Base-by-base conservation (phyloP, 2,329 filamentous ascomycete genomes). In the Claviceps pusilla region DNA sequence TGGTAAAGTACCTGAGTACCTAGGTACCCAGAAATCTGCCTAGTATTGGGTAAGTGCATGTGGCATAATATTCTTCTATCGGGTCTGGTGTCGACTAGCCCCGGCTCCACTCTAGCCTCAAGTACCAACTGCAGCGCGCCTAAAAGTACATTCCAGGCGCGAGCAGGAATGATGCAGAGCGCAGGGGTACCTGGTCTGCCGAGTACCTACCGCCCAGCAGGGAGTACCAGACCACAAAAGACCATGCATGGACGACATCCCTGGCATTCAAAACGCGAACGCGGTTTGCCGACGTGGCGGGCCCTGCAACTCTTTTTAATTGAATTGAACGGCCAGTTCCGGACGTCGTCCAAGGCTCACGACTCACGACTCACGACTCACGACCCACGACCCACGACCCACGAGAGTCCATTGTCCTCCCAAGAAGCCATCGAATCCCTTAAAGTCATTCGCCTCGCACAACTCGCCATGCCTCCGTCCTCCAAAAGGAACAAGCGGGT, bases 401-500 rank as follows among this genome's bases (percentile, higher is more conserved):
- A 37, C 35, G 35, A 37, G 37, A 41, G 37, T 41, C 39, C 2
- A 24, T 16, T 41, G 39, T 16, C 35, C 24, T 35, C n/a, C 4
- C 33, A 37, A 4, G 29, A 41, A 33, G 51, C 37, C 28, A 48
- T 48, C 51, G 28, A 35, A 42, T 29, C 37, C 39, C 24, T 37
- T 31, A 14, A 29, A 43, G 19, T n/a, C n/a, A 28, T 43, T 49
- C n/a, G 14, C 19, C 46, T 6, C 41, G 7, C 46, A 46, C 29
- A 45, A 7, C 19, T 45, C 47, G 31, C 31, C 39, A 72, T 72
- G 70, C 67, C 70, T 54, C 60, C 66, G 29, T 69, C 69, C 53
- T 63, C 65, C 48, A 71, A 70, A 60, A 64, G 69, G 60, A 61
- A 60, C 54, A 67, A 65, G 55, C 67, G 69, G 57, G 62, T 62